Evolutionary conservation across 192 early-diverging fungal genomes (phyloP).

Genomic region (Phycomyces blakesleeanus): DNA sequence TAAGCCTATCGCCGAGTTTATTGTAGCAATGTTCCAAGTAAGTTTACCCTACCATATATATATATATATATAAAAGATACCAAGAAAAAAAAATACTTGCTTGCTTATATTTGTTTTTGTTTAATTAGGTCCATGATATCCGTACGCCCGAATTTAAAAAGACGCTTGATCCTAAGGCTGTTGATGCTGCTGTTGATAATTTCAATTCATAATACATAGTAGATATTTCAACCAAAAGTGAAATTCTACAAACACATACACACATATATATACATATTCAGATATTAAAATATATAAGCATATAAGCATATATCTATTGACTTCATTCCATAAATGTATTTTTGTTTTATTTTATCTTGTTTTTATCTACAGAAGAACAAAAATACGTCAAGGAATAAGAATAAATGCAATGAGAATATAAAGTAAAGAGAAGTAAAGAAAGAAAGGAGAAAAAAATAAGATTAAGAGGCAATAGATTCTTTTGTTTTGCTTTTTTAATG

Average conservation of each 20-base stretch:
- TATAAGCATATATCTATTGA: too few relatives aligned
- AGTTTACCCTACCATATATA: neutral
- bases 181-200: slow-evolving; percentile 18
- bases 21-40: slow-evolving; percentile 49
- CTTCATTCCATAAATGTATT: too few relatives aligned
- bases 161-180: neutral
- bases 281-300: too few relatives aligned
- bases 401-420: neutral
- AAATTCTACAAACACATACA: too few relatives aligned
- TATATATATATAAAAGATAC: too few relatives aligned
- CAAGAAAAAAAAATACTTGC: too few relatives aligned
- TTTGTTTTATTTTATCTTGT: neutral
- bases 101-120: neutral
- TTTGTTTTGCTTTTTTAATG: too few relatives aligned
- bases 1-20: slow-evolving; percentile 65
- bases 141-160: neutral
- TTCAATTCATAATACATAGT: too few relatives aligned
- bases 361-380: slow-evolving; percentile 1
- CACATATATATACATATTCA: too few relatives aligned
- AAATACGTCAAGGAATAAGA: neutral
- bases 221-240: too few relatives aligned
- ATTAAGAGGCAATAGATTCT: neutral
- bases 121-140: slow-evolving; percentile 12
- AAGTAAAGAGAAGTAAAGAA: neutral
- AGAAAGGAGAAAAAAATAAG: neutral